Base-by-base conservation (phyloP, 192 early-diverging fungal genomes). In the Cladochytrium replicatum region DNA sequence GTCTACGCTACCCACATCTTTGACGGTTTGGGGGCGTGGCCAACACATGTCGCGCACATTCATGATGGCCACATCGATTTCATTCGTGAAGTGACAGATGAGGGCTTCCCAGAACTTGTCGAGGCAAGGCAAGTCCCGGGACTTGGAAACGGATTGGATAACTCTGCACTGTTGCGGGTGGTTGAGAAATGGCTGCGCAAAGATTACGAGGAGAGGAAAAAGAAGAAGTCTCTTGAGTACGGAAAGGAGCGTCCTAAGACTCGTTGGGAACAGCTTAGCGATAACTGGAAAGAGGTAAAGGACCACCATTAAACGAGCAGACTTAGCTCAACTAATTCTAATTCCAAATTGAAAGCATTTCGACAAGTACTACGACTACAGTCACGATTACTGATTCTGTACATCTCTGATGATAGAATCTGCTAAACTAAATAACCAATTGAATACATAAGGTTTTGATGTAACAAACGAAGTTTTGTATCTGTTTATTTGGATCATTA, bases 1-100 rank as follows among this genome's bases (percentile, higher is more conserved):
- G 57, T 86, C 41, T 86, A 88, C 58, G 85, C 85, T 9, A 88
- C 86, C 5, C 86, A 88, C 58, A 88, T 88, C 50, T 88, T 87
- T 57, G 86, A 88, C 67, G 82, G 82, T 30, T 61, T 82, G 1
- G 77, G 78, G 43, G 69, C 71, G 6, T 88, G 83, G 81, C 78
- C 81, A 2, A 78, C 81, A 22, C 85, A 88, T 47, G 63, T 88
- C 3, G 74, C 75, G 32, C 84, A 84, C 60, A 80, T 87, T 8
- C 46, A 55, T 4, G 66, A 81, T 29, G 82, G 83, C 4, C 44
- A 47, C 1, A 61, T 75, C 9, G 48, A 68, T n/a, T 50, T 66
- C 6, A 43, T 77, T 15, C 26, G 76, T 23, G 51, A 64, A 53
- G 46, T 81, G 9, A 27, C 23, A 15, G 37, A 61, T 2, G 50